Conservation (phyloP, 169 alveolate genomes). For the Cryptosporidium andersoni region DNA sequence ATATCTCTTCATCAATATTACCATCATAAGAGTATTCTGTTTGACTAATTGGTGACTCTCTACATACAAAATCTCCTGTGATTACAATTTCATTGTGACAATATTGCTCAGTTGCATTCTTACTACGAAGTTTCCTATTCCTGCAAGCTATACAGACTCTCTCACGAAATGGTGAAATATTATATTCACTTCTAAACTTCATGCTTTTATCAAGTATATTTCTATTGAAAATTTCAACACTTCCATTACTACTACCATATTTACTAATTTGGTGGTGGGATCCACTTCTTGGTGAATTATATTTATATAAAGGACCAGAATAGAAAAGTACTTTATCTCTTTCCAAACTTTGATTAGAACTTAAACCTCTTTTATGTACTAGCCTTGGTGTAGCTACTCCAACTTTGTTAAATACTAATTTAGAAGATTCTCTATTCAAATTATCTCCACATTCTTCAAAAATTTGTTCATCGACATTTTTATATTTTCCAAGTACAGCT, state of each 20-base stretch:
- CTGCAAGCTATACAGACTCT: slow-evolving; percentile 24
- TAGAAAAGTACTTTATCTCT: neutral
- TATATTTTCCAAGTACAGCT: neutral
- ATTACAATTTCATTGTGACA: neutral
- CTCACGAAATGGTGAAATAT: slow-evolving; percentile 19
- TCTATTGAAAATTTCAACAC: neutral
- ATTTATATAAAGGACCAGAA: neutral
- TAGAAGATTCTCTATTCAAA: no score
- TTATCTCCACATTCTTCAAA: no score
- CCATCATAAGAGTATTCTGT: no score
- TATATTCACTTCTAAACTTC: neutral
- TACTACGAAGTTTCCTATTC: no score
- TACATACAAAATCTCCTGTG: no score
- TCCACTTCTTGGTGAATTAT: neutral
- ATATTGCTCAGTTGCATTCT: no score
- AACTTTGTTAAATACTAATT: no score
- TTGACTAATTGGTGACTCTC: no score
- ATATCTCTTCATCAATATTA: no score
- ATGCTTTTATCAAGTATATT: neutral
- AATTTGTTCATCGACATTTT: neutral
- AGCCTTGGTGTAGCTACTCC: no score
- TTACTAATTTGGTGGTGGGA: neutral
- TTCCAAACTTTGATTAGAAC: neutral
- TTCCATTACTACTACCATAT: neutral
- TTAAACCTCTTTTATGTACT: neutral